Conservation (phyloP, 345 rosid species). For the Eucalyptus dawsonii region DNA sequence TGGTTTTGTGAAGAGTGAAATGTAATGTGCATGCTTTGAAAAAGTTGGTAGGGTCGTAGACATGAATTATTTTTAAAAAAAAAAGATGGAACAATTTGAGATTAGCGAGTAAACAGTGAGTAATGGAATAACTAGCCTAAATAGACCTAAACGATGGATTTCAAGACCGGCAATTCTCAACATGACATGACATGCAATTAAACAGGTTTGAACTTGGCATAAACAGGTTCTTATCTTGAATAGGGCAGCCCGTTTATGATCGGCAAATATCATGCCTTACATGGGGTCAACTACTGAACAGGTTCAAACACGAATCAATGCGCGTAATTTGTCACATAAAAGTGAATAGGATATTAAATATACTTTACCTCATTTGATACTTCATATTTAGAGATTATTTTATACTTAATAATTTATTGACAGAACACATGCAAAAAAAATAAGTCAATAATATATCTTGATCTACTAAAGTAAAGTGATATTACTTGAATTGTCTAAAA, state of each 20-base stretch:
- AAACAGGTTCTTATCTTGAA: not conserved
- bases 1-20: not conserved
- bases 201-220: not conserved
- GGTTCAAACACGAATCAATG: not conserved
- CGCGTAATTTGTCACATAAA: not conserved
- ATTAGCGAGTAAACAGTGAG: not conserved
- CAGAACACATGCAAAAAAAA: not conserved
- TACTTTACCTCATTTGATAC: not conserved
- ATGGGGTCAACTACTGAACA: not conserved
- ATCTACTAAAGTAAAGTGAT: not conserved
- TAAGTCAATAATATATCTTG: not conserved
- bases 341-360: not conserved
- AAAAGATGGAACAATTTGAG: not conserved
- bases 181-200: not conserved
- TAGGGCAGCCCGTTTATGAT: not conserved
- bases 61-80: not conserved
- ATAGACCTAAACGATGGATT: not conserved
- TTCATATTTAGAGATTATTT: not conserved
- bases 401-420: not conserved
- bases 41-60: not conserved
- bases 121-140: not conserved
- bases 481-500: not conserved
- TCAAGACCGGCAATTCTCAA: not conserved
- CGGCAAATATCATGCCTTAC: not conserved
- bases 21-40: not conserved